Evolutionary conservation across 805 yeast genomes (phyloP).

Genomic region (Metschnikowia hibisci): DNA sequence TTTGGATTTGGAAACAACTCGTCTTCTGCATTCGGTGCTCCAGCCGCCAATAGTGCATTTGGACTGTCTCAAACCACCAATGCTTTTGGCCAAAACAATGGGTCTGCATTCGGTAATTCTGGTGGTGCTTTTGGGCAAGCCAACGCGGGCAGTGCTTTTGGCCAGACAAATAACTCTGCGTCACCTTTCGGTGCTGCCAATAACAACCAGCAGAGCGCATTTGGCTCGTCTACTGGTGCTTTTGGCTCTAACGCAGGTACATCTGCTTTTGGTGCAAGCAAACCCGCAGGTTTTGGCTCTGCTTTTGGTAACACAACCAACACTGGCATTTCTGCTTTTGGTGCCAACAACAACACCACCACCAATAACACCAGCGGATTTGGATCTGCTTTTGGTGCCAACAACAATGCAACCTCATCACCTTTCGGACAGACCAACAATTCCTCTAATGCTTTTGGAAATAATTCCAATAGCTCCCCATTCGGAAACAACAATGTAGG

Average conservation of each 20-base stretch:
- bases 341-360: constrained; percentile 25
- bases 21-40: constrained; percentile 18
- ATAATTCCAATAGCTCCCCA: constrained; percentile 19
- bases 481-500: constrained; percentile 11
- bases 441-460: constrained; percentile 29
- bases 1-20: constrained; percentile 9
- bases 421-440: constrained; percentile 15
- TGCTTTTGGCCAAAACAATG: constrained; percentile 25
- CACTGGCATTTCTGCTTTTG: constrained; percentile 16
- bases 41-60: constrained; percentile 35
- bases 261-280: constrained; percentile 17
- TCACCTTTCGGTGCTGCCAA: constrained; percentile 15
- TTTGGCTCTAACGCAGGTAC: constrained; percentile 10
- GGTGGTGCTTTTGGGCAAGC: constrained; percentile 22
- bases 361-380: constrained; percentile 20
- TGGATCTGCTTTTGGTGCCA: constrained; percentile 14
- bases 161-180: constrained; percentile 13
- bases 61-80: constrained; percentile 25
- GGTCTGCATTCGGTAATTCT: constrained; percentile 1
- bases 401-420: constrained; percentile 9
- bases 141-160: constrained; percentile 21
- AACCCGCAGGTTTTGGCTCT: constrained; percentile 24
- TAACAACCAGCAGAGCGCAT: constrained; percentile 7
- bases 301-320: constrained; percentile 25
- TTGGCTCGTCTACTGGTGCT: constrained; percentile 5